phyloP scores from a whole-genome alignment of 2,329 filamentous ascomycete species.

The Cladosporium halotolerans region DNA sequence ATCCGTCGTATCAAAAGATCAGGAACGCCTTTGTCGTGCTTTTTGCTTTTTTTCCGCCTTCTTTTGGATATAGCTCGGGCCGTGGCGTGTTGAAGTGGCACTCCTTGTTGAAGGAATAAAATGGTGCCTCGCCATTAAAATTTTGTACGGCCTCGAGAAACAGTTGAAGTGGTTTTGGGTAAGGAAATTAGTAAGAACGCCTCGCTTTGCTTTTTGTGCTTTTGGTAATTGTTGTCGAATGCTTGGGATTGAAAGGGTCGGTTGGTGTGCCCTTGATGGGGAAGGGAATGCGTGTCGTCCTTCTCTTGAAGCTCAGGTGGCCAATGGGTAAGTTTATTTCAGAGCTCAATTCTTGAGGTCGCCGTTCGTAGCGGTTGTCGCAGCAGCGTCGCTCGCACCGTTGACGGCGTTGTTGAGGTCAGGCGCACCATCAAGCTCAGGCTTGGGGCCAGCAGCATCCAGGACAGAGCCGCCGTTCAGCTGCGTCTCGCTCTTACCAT shows the following conservation, averaged over 20 bases:
- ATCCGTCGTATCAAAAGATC: background rate
- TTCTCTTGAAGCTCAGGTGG: background rate
- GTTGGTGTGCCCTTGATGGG: too few relatives aligned
- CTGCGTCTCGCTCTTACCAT: conserved; percentile 9
- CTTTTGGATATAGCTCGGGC: background rate
- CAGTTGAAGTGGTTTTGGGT: conserved; percentile 12
- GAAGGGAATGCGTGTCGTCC: background rate
- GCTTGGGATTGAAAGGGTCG: too few relatives aligned
- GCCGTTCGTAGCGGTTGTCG: conserved; percentile 17
- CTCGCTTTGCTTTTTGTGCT: background rate
- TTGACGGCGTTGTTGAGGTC: conserved; percentile 27
- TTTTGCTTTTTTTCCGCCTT: too few relatives aligned
- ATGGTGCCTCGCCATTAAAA: conserved; percentile 17
- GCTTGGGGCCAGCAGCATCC: conserved; percentile 13
- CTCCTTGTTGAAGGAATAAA: conserved; percentile 21
- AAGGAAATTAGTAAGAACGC: conserved; percentile 12
- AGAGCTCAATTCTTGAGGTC: conserved; percentile 21
- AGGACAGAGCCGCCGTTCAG: conserved; percentile 8
- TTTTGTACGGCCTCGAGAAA: conserved; percentile 2
- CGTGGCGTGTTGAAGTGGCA: conserved; percentile 10
- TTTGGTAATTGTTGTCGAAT: too few relatives aligned
- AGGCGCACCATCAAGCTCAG: conserved; percentile 26
- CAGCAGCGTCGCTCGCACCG: conserved; percentile 20
- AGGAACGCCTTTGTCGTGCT: conserved; percentile 15
- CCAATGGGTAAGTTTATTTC: background rate